Evolutionary conservation across 1,139 yeast genomes (phyloP), one percentile per base, ranked within the genome.

Genomic region (Kodamaea fungicola): DNA sequence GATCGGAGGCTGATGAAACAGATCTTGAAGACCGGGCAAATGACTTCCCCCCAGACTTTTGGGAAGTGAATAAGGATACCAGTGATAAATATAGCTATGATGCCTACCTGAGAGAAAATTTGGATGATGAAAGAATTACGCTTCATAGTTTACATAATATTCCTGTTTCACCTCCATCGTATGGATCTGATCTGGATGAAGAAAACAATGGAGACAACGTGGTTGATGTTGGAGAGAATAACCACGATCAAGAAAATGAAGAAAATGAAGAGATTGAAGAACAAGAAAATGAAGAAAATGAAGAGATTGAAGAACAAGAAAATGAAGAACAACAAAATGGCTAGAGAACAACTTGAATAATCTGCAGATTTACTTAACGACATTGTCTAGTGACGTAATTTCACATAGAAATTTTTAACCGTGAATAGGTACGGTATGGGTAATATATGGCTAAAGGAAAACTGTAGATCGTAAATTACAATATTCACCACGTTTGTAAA

Each of bases 1-100:
- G 80, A 37, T 71, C 78, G 21, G 82, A 76, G 51, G 61, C 71
- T 12, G 82, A 74, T 47, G 68, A 63, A 19, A 58, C 56, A 38
- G 80, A 74, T 37, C 48, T 72, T 28, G 62, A 65, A 40, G 71
- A 70, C 28, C 51, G 79, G 37, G 74, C 66, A 31, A 61, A 65
- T 36, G 80, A 74, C 45, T 76, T 76, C 42, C 81, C 81, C 1
- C 83, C 83, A 0, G 72, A 74, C 43, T 77, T 77, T 41, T 71
- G 76, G 76, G 70, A 65, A 31, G 50, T 57, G 3, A 62, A 60
- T 37, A 53, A 47, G 10, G 35, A 39, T 33, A 30, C 31, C 19
- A 34, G 34, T 22, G 48, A 66, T 41, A 67, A 67, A 41, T 66
- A 53, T 46, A 67, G 72, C 44, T 68, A 67, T 47, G 64, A 67